Conservation (phyloP, 305 asterid genomes). For the Caryopteris hybrid region DNA sequence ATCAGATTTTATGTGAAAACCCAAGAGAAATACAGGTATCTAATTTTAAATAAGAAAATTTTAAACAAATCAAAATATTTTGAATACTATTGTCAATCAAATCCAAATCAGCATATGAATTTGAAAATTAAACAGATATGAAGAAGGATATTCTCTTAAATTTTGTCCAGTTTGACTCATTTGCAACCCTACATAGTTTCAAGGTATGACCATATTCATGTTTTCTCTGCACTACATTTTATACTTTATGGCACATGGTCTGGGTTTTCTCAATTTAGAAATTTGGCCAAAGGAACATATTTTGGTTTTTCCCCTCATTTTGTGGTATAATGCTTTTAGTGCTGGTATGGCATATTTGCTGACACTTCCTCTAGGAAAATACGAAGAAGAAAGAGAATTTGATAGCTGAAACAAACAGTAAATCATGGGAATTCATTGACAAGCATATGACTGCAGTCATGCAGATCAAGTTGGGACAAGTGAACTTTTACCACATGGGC, state of each 20-base stretch:
- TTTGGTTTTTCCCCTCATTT: background rate
- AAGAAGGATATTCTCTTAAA: no score
- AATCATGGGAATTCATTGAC: background rate
- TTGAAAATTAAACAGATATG: no score
- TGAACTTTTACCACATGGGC: slow-evolving; percentile 67
- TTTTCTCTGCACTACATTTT: background rate
- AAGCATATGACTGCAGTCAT: slow-evolving; percentile 10
- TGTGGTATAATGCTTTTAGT: background rate
- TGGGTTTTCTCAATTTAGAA: background rate
- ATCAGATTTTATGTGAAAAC: no score
- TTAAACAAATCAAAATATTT: no score
- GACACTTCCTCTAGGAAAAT: background rate
- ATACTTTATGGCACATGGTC: background rate
- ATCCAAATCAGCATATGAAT: no score
- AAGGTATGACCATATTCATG: background rate
- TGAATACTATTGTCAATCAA: no score
- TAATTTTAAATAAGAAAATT: no score
- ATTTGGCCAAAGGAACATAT: background rate
- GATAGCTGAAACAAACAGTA: background rate
- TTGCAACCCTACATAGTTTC: no score
- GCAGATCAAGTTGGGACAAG: slow-evolving; percentile 1
- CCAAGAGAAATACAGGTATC: no score
- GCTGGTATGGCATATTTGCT: background rate
- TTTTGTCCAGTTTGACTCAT: no score
- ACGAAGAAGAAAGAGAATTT: background rate